Conservation (phyloP, 805 yeast genomes). For the Kurtzmaniella cleridarum region DNA sequence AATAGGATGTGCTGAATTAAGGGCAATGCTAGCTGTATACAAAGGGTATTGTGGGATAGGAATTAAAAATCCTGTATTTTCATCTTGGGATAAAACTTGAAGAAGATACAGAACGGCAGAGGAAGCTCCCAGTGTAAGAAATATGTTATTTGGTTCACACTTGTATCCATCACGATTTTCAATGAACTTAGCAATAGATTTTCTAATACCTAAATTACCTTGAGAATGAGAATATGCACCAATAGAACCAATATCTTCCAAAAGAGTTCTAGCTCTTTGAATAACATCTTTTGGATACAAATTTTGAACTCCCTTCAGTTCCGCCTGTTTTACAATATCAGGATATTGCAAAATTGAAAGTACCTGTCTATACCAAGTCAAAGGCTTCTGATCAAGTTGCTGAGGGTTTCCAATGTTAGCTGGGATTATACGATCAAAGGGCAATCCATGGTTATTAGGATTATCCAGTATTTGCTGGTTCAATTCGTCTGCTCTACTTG, state of each 20-base stretch:
- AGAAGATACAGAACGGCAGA: constrained; percentile 82
- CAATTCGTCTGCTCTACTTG: constrained; percentile 88
- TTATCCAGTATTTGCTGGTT: constrained; percentile 44
- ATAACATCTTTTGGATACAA: constrained; percentile 64
- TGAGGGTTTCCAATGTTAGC: constrained; percentile 99
- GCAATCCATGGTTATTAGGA: constrained; percentile 56
- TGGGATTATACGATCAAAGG: constrained; percentile 72
- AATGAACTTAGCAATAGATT: constrained; percentile 79
- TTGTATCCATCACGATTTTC: constrained; percentile 57
- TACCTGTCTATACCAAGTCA: constrained; percentile 93
- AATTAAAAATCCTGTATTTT: constrained; percentile 71
- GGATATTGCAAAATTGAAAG: constrained; percentile 85
- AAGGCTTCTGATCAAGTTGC: constrained; percentile 88
- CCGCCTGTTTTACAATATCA: constrained; percentile 38
- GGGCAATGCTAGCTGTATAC: constrained; percentile 89
- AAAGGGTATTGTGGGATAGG: constrained; percentile 98
- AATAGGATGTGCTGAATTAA: constrained; percentile 75
- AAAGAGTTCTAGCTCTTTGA: constrained; percentile 58
- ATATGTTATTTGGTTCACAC: constrained; percentile 68
- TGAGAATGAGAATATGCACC: constrained; percentile 96
- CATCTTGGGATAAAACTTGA: constrained; percentile 62
- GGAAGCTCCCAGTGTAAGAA: constrained; percentile 91
- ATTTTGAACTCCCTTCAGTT: constrained; percentile 20
- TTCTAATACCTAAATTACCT: constrained; percentile 69
- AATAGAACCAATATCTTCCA: constrained; percentile 66